A percentile compares a stretch with the other conserved stretches of the same genome.
phyloP scores from a whole-genome alignment of 2,329 filamentous ascomycete genomes.

The Stagonosporopsis chrysanthemi region DNA sequence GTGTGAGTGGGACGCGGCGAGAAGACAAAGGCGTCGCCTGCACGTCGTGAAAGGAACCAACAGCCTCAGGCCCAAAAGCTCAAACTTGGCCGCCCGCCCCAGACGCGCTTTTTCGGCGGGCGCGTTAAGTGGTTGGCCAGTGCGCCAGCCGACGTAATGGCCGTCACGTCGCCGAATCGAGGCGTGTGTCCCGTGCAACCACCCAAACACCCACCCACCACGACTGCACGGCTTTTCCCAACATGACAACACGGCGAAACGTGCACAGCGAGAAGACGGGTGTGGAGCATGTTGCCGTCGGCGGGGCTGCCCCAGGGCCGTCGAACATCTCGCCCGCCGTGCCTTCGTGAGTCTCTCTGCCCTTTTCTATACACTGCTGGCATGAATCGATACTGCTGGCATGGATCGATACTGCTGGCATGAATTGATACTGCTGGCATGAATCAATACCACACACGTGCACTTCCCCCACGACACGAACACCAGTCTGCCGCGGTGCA shows the following conservation, averaged over 20 bases:
- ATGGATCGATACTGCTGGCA: too few species aligned
- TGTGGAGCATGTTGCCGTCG: constrained; percentile 51
- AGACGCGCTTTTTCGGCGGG: constrained; percentile 17
- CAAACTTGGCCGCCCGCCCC: not conserved
- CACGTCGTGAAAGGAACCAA: not conserved
- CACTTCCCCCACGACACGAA: too few species aligned
- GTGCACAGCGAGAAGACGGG: constrained; percentile 71
- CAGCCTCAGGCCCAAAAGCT: not conserved
- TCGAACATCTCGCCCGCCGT: constrained; percentile 84
- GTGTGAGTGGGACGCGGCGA: not conserved
- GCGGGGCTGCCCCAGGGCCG: constrained; percentile 52
- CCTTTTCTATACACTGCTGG: too few species aligned
- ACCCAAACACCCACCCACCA: too few species aligned
- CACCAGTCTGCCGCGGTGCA: too few species aligned
- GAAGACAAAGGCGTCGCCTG: not conserved
- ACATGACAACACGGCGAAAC: constrained; percentile 75
- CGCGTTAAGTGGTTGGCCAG: constrained; percentile 21
- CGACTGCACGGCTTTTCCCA: not conserved
- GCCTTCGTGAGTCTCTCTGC: constrained; percentile 69
- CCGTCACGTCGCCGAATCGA: not conserved
- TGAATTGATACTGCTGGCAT: too few species aligned
- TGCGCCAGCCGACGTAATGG: constrained; percentile 13
- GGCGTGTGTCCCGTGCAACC: too few species aligned
- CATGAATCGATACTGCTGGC: too few species aligned
- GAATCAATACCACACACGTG: too few species aligned